Base-by-base conservation (phyloP, 2,329 filamentous ascomycete genomes). In the Emmonsiellopsis sp. region DNA sequence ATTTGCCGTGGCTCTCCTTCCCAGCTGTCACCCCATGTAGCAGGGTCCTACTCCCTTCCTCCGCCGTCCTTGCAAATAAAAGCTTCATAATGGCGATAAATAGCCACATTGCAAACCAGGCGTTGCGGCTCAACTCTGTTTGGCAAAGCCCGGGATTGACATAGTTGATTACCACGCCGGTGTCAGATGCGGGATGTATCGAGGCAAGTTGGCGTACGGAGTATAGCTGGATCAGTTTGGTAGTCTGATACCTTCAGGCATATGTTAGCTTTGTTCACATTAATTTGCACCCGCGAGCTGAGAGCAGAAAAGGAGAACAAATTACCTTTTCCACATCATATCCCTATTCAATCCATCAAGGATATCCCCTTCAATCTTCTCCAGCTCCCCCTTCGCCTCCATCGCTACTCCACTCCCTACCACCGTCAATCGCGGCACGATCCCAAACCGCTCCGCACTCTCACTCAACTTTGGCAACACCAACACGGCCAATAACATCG, bases 81-180 rank as follows among this genome's bases (percentile, higher is more conserved):
- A 67, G 50, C 26, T 68, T 65, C 37, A 75, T 35, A 8, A 70
- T 52, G 46, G 61, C 35, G 2, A 61, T 1, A 20, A 26, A 15
- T 7, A 15, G 13, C 7, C 62, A 20, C 1, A 7, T 6, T 5
- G 38, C 6, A 11, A 62, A 50, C 0, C 57, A 40, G 0, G 50
- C 30, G 0, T 79, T 71, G 1, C 78, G 68, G 5, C 58, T 60
- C 1, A 82, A 65, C 26, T 73, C 66, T 0, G 75, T 75, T 41
- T 78, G 69, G 61, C 79, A 82, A 32, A 77, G 66, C 1, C 79
- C 79, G 0, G 80, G 79, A 53, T 79, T 79, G 16, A 79, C 56
- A 55, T 70, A 69, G 59, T 80, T 81, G 54, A 82, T 58, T 1
- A 73, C 73, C 40, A 81, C 74, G 8, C 64, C 59, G 42, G 63